These are phyloP conservation scores for Isoetes taiwanensis DNA, from an alignment of 75 land plant genomes.

Conservation along the genomic window DNA sequence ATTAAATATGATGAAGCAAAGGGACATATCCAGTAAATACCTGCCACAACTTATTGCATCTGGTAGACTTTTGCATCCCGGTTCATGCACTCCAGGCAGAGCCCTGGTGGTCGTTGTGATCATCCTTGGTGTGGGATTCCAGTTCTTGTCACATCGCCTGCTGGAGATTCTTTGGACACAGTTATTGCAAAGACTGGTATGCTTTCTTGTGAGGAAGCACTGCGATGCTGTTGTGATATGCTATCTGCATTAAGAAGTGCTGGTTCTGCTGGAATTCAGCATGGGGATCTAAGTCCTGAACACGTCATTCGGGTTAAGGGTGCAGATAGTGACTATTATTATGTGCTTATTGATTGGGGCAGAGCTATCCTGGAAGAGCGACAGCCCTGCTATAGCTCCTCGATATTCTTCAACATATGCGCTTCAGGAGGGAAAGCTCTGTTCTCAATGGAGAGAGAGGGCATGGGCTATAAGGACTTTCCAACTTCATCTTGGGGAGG, in stretches of 20 bases:
- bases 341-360: constrained; percentile 57
- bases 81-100: constrained; percentile 58
- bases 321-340: constrained; percentile 32
- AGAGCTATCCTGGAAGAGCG: constrained; percentile 83
- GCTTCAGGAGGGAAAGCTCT: constrained; percentile 36
- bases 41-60: constrained; percentile 70
- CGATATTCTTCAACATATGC: constrained; percentile 63
- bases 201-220: constrained; percentile 54
- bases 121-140: constrained; percentile 87
- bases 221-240: constrained; percentile 69
- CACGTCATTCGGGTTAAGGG: constrained; percentile 56
- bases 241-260: constrained; percentile 62
- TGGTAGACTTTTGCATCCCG: constrained; percentile 81
- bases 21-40: constrained; percentile 49
- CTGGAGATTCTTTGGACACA: constrained; percentile 43
- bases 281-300: constrained; percentile 75
- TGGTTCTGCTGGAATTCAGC: constrained; percentile 48
- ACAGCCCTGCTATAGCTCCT: constrained; percentile 66
- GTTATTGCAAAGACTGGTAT: constrained; percentile 33
- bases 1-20: constrained; percentile 55
- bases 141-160: constrained; percentile 53
- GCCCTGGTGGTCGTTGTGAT: constrained; percentile 50
- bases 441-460: constrained; percentile 38
- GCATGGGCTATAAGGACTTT: constrained; percentile 34
- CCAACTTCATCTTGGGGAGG: constrained; percentile 35